A percentile compares a stretch with the other conserved stretches of the same genome.
phyloP scores from a whole-genome alignment of 139 green algal genomes.

The Marvania coccoides region DNA sequence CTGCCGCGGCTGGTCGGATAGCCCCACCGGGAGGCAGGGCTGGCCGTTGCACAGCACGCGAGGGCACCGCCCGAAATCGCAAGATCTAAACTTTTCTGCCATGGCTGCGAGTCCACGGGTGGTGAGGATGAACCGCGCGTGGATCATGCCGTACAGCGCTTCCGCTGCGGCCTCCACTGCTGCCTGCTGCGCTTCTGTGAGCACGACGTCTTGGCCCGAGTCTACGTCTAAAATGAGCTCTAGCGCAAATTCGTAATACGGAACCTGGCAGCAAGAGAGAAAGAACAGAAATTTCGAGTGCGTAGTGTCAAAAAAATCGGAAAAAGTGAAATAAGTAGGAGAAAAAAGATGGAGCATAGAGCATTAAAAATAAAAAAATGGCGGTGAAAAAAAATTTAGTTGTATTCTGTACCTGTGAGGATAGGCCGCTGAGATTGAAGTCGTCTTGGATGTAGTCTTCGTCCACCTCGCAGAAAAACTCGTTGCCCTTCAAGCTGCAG shows the following conservation, averaged over 20 bases:
- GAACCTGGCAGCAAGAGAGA: conserved; percentile 49
- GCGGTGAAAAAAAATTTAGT: too few species aligned
- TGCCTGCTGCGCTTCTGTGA: conserved; percentile 79
- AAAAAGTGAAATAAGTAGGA: too few species aligned
- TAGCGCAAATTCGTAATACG: conserved; percentile 97
- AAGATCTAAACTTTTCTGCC: conserved; percentile 89
- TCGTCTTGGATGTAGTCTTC: conserved; percentile 98
- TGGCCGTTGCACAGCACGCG: conserved; percentile 84
- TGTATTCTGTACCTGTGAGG: conserved; percentile 48
- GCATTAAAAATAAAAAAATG: too few species aligned
- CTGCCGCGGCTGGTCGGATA: conserved; percentile 77
- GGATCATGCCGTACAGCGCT: conserved; percentile 95
- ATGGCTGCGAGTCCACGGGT: conserved; percentile 61
- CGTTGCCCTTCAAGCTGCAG: conserved; percentile 79
- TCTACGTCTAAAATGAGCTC: conserved; percentile 91
- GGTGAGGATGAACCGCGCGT: conserved; percentile 91
- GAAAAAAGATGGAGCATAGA: too few species aligned
- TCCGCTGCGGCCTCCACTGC: conserved; percentile 92
- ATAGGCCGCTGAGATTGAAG: conserved; percentile 94
- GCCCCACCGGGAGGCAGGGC: conserved; percentile 84
- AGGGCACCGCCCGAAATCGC: conserved; percentile 89
- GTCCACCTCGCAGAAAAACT: conserved; percentile 88
- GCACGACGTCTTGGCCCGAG: conserved; percentile 44
- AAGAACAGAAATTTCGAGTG: too few species aligned
- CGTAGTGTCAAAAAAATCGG: too few species aligned